phyloP scores from a whole-genome alignment of 495 filamentous ascomycete species.

The Lasiosphaeria ovina region DNA sequence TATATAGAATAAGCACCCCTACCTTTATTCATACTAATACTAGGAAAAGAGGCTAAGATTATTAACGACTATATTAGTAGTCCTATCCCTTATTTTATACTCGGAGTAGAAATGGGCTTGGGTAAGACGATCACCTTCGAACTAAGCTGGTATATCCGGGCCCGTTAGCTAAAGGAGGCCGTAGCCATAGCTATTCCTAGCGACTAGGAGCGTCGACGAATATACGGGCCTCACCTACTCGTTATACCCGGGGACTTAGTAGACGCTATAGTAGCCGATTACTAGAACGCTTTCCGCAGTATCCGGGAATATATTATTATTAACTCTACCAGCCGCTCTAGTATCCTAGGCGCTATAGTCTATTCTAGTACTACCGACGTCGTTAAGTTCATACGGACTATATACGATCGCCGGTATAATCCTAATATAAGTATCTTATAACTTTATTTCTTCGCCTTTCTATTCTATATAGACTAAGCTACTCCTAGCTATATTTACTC shows the following conservation, averaged over 20 bases:
- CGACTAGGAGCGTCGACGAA: not conserved
- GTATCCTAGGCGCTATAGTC: not conserved
- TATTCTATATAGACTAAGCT: conserved; percentile 71
- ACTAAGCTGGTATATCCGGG: not conserved
- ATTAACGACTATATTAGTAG: not conserved
- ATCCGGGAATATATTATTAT: not conserved
- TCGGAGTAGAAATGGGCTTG: not conserved
- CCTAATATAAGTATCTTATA: not conserved
- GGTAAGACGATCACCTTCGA: not conserved
- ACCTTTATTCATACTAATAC: not conserved
- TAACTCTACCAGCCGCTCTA: not conserved
- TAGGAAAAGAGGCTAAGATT: not conserved
- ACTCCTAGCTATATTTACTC: conserved; percentile 89
- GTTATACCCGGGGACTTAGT: not conserved
- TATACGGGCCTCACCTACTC: not conserved
- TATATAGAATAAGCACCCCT: not conserved
- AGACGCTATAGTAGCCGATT: not conserved
- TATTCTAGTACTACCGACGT: not conserved
- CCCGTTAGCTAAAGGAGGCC: not conserved
- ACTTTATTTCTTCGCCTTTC: conserved; percentile 14
- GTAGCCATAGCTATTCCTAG: not conserved
- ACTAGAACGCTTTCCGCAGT: not conserved
- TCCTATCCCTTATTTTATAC: not conserved
- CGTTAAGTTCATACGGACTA: not conserved
- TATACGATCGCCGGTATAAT: not conserved